Evolutionary conservation across 2,329 filamentous ascomycete species (phyloP), one percentile per base, ranked within the genome.

Genomic region (Aspergillus nomiae): DNA sequence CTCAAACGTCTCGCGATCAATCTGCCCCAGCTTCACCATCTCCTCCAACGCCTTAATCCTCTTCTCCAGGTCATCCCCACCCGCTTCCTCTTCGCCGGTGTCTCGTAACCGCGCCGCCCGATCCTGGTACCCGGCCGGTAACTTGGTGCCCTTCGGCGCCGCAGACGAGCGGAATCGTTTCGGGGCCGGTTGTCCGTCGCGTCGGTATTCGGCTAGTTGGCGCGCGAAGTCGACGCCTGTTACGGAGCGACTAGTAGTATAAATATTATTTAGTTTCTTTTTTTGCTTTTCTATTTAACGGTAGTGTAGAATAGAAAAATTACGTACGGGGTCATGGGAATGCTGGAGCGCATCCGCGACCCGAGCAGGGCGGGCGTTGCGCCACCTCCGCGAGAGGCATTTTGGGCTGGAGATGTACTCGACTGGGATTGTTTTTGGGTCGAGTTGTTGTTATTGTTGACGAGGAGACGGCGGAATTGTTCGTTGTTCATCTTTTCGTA

Each of bases 311-410:
- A 1, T 14, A 56, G 14, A 60, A 2, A 38, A 8, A 11, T 28
- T 28, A 83, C 89, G 71, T 84, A 93, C 90, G 94, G 94, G 55
- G 94, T 97, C 94, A 97, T 97, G 61, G 92, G 92, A 65, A 97
- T 94, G 77, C 87, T 94, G 38, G 91, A 86, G 68, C 88, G 88
- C 78, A 91, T 88, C 72, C 90, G 87, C 62, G 92, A 95, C 26
- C 93, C 93, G 61, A 96, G 83, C 5, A 87, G 79, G 56, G 81
- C 80, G 54, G 81, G 74, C 66, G 81, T 84, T 82, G 85, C 72
- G 77, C 74, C 78, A 78, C 64, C 76, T 62, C 69, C 78, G 63
- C 65, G 55, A 30, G 67, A 65, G 54, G 65, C 34, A 41, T 56
- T 43, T 51, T 43, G 41, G 53, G 34, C 16, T n/a, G 48, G 41